Base-by-base conservation (phyloP, 768 basidiomycete species). In the Clathrus columnatus region DNA sequence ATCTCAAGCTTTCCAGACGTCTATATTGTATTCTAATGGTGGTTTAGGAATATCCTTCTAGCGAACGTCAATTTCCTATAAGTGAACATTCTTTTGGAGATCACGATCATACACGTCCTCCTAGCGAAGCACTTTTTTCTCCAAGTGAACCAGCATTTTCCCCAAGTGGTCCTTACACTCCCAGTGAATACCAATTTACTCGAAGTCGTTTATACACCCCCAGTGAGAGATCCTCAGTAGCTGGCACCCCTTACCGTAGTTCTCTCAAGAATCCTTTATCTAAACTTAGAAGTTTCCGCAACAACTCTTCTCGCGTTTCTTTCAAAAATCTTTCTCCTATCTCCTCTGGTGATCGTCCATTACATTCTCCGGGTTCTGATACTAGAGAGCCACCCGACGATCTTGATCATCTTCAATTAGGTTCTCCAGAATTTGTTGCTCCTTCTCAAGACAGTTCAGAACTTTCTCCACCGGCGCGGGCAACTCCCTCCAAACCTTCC, bases 301-400 rank as follows among this genome's bases (percentile, higher is more conserved):
- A 36, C 36, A 36, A 54, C 44, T 54, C 53, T 23, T 55, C 54
- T 30, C 26, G 29, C 16, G 54, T 55, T 28, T 55, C 54, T 11
- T 55, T 55, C 54, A 46, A 55, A 29, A 26, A 20, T 41, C 26
- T 54, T 5, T 54, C 54, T 17, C 54, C 27, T 11, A 55, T 55
- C 45, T 27, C 54, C 18, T 55, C 54, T n/a, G 30, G 30, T 14
- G 45, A 29, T 43, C 18, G 28, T 52, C 28, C 18, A 21, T 26
- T 50, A 2, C 49, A 20, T 18, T 27, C 49, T 26, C 24, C 18
- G 21, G 21, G 20, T 17, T 21, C 49, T 30, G 28, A 5, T 17
- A 32, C 50, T 41, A 10, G 7, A 16, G 32, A 24, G 41, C 50
- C 50, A n/a, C 36, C 36, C 36, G 36, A 8, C 36, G 36, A 36